Evolutionary conservation across 2,329 filamentous ascomycete species (phyloP), one percentile per base, ranked within the genome.

Genomic region (Aspergillus sp.): DNA sequence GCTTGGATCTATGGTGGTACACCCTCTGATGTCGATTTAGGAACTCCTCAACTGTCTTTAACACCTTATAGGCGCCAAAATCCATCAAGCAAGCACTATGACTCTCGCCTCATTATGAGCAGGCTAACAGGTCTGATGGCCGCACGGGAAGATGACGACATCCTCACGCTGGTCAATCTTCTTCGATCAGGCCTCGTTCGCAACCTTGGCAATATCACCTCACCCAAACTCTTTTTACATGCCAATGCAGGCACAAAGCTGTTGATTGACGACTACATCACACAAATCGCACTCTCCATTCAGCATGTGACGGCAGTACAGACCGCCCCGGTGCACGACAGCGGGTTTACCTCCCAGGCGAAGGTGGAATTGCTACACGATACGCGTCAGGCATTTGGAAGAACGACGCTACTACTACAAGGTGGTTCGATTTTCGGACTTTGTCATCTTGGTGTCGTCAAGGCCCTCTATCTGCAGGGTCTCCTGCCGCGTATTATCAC

Each of bases 391-490:
- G 90, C 91, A 0, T 96, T 96, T 75, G 93, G 93, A 9, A 83
- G 92, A 63, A 95, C 88, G 56, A 92, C 90, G 1, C 81, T 97
- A 22, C 89, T 97, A 4, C 76, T 97, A 1, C 92, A 97, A 72
- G 93, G 93, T 48, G 93, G 93, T 13, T 90, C 91, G 42, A 93
- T 96, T 57, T 96, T 97, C 68, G 93, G 93, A 2, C 77, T 96
- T 9, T 96, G 91, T 67, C 93, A 97, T 73, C 74, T 97, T 4
- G 93, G 93, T 6, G 91, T 97, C 5, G 90, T 96, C 40, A 96
- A 93, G 70, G 92, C 92, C 2, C 78, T 97, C 41, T 90, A 93
- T 74, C 77, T 92, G 37, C 85, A 89, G 27, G 90, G 90, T 0
- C 77, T 97, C 15, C 80, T 97, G 46, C 93, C 95, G 4, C 85